Evolutionary conservation across 169 alveolate species (phyloP).

Genomic region (Plasmodium adleri): DNA sequence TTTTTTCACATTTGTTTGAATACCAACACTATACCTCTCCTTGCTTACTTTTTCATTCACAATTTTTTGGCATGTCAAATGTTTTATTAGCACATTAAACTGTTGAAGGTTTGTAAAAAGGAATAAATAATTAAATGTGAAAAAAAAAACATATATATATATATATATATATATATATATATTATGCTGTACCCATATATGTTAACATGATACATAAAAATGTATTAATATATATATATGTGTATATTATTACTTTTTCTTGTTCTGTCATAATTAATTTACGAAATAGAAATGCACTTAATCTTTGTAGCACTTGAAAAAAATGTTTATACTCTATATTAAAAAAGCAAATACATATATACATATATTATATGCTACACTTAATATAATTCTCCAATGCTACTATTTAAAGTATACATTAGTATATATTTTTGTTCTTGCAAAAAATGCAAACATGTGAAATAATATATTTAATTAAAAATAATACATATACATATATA

Average conservation of each 20-base stretch:
- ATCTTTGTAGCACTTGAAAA: constrained; percentile 48
- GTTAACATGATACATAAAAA: background rate
- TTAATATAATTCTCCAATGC: too few species aligned
- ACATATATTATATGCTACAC: too few species aligned
- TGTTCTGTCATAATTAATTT: constrained; percentile 71
- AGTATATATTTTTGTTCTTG: too few species aligned
- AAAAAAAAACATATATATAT: background rate
- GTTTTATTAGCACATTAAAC: constrained; percentile 64
- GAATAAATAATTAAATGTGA: background rate
- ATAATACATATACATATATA: too few species aligned
- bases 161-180: background rate
- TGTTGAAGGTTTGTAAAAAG: background rate
- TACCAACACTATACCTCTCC: constrained; percentile 26
- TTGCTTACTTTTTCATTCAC: background rate
- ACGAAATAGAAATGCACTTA: constrained; percentile 60
- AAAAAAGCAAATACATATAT: background rate
- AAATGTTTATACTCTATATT: constrained; percentile 46
- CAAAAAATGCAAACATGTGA: too few species aligned
- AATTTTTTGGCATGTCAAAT: constrained; percentile 27
- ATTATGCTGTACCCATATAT: background rate
- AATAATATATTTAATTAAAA: too few species aligned
- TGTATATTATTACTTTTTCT: constrained; percentile 27
- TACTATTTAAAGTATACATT: too few species aligned
- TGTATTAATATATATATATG: background rate
- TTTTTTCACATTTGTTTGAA: constrained; percentile 39